These are phyloP conservation scores for Xanthoconium purpureum DNA, from an alignment of 768 basidiomycete species.

Conservation along the genomic window DNA sequence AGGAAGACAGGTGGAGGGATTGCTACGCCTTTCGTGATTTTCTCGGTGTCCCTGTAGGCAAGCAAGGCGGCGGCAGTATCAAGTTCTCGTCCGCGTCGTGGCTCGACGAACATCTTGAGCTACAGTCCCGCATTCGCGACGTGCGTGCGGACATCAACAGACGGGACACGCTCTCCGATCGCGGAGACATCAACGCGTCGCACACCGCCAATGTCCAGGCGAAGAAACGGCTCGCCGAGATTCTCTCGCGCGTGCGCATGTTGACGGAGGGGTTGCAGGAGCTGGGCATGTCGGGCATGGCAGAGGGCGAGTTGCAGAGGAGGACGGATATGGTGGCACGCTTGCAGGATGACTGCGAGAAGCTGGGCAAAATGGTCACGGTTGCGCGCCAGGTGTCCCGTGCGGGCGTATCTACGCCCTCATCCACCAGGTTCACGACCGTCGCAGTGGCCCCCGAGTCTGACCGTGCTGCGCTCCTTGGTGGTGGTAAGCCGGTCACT, in stretches of 20 bases:
- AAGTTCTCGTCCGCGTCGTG: constrained; percentile 77
- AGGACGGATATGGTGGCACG: constrained; percentile 86
- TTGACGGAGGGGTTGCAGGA: constrained; percentile 68
- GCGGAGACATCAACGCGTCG: constrained; percentile 68
- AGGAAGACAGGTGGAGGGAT: constrained; percentile 82
- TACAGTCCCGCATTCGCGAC: constrained; percentile 74
- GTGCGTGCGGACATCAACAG: constrained; percentile 85
- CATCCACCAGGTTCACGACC: constrained; percentile 31
- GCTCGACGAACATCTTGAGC: constrained; percentile 84
- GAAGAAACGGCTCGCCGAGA: constrained; percentile 77
- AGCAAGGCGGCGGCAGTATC: constrained; percentile 38
- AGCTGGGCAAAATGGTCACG: constrained; percentile 81
- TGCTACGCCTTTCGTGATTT: constrained; percentile 80
- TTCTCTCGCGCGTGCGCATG: constrained; percentile 68
- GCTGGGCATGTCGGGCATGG: constrained; percentile 69
- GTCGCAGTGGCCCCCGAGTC: constrained; percentile 43
- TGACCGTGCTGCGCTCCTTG: constrained; percentile 67
- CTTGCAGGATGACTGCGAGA: constrained; percentile 88
- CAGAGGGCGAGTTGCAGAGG: constrained; percentile 88
- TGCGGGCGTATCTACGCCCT: constrained; percentile 25
- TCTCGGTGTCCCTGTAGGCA: constrained; percentile 74
- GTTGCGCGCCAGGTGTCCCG: constrained; percentile 59
- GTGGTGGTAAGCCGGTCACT: constrained; percentile 48
- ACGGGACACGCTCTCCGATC: constrained; percentile 78
- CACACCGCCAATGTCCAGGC: constrained; percentile 81